Evolutionary conservation across 2,329 filamentous ascomycete genomes (phyloP).

Genomic region (Cadophora gregata): DNA sequence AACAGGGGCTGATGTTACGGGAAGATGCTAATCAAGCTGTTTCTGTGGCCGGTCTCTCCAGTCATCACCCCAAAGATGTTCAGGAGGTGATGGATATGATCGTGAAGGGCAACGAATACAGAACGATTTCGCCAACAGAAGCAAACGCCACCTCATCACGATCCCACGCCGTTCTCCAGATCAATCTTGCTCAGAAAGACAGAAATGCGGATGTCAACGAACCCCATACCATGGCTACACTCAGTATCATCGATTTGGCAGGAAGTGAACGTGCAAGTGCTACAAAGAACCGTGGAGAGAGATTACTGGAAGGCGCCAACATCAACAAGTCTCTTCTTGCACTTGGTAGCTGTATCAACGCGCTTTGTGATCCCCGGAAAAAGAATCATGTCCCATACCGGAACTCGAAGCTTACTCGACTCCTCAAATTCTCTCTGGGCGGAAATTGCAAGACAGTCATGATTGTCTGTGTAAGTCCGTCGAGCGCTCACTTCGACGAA

Average conservation of each 20-base stretch:
- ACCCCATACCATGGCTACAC: conserved; percentile 95
- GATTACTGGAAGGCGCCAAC: conserved; percentile 92
- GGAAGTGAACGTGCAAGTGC: conserved; percentile 95
- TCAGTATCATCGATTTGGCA: conserved; percentile 97
- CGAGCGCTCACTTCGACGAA: conserved; percentile 95
- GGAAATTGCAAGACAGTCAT: conserved; percentile 99
- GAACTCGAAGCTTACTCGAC: conserved; percentile 94
- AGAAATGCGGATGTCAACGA: conserved; percentile 91
- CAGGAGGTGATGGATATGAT: conserved; percentile 99
- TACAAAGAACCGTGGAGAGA: conserved; percentile 93
- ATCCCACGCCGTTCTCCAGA: conserved; percentile 95
- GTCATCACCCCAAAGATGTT: conserved; percentile 88
- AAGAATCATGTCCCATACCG: conserved; percentile 95
- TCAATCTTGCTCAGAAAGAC: conserved; percentile 94
- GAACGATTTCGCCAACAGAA: conserved; percentile 95
- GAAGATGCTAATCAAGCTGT: conserved; percentile 95
- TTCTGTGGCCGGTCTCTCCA: conserved; percentile 87
- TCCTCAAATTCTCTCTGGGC: conserved; percentile 95
- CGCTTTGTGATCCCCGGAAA: conserved; percentile 90
- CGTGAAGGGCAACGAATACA: conserved; percentile 88
- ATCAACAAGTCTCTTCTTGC: conserved; percentile 99
- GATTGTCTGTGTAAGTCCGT: conserved; percentile 98
- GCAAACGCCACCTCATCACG: conserved; percentile 97
- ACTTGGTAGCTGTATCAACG: conserved; percentile 96
- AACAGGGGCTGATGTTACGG: conserved; percentile 85